These are phyloP conservation scores for Macrophomina tecta DNA, from an alignment of 2,329 filamentous ascomycete species.

Conservation along the genomic window DNA sequence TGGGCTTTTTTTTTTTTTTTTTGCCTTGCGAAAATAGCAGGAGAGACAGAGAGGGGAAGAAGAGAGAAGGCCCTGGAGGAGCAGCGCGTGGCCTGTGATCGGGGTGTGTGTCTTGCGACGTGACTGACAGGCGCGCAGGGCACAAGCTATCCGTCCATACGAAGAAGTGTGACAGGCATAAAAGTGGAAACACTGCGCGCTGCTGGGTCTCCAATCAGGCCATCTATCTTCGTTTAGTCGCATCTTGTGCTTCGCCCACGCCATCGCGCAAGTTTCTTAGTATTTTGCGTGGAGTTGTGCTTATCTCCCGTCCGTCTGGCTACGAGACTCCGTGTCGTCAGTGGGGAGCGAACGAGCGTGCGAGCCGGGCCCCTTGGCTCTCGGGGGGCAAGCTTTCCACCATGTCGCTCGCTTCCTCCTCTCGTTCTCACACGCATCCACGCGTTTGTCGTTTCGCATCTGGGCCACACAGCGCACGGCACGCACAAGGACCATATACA, in stretches of 20 bases:
- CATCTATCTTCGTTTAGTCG: not conserved
- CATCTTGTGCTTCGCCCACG: too few species aligned
- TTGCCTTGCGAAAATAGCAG: conserved; percentile 11
- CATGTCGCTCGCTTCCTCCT: not conserved
- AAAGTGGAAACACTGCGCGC: conserved; percentile 1
- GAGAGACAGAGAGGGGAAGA: not conserved
- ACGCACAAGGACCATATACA: not conserved
- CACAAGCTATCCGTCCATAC: not conserved
- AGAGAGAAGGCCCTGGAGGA: not conserved
- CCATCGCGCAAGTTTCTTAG: not conserved
- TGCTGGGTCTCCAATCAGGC: conserved; percentile 8
- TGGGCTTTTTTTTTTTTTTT: not conserved
- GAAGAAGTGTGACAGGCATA: not conserved
- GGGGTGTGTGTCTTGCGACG: conserved; percentile 5
- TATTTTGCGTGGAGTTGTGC: not conserved
- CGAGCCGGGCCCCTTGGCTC: not conserved
- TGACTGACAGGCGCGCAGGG: conserved; percentile 8
- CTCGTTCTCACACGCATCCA: not conserved
- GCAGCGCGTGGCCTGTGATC: conserved; percentile 6
- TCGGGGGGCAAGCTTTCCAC: not conserved
- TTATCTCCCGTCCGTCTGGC: not conserved
- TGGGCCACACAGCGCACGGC: not conserved
- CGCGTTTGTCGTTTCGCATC: conserved; percentile 7
- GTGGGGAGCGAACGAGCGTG: too few species aligned
- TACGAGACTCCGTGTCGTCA: too few species aligned